Evolutionary conservation across 1,139 yeast species (phyloP).

Genomic region (Groenewaldozyma sp.): DNA sequence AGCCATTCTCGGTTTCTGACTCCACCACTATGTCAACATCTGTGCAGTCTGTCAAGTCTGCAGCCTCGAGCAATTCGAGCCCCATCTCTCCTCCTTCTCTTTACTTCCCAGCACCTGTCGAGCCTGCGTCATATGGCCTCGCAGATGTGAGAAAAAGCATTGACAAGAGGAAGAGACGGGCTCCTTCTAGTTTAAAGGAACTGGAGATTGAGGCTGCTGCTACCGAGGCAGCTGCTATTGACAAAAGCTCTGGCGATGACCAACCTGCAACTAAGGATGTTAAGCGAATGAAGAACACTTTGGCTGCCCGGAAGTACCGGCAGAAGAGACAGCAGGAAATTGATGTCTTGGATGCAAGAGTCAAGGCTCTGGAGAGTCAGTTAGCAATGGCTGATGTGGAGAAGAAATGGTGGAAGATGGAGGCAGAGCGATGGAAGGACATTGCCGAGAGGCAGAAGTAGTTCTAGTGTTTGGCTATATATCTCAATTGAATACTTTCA

Average conservation of each 20-base stretch:
- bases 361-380: slow-evolving; percentile 11
- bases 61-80: too few species aligned
- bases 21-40: too few species aligned
- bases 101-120: neutral
- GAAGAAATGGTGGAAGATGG: slow-evolving; percentile 16
- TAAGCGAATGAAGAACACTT: slow-evolving; percentile 11
- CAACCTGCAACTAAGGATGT: too few species aligned
- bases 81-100: neutral
- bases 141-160: slow-evolving; percentile 9
- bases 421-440: slow-evolving; percentile 14
- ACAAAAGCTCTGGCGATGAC: too few species aligned
- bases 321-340: slow-evolving; percentile 13
- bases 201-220: neutral
- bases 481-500: too few species aligned
- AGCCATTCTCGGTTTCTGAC: too few species aligned
- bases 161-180: slow-evolving; percentile 11
- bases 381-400: slow-evolving; percentile 11
- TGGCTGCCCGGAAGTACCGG: slow-evolving; percentile 14
- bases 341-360: slow-evolving; percentile 11
- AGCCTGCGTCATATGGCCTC: slow-evolving; percentile 2
- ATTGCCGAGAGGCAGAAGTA: slow-evolving; percentile 8
- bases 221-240: too few species aligned
- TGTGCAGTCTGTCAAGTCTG: too few species aligned
- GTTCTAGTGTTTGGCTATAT: too few species aligned
- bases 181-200: slow-evolving; percentile 1